Conservation (phyloP, 495 filamentous ascomycete species). For the Xylaria intraflava region DNA sequence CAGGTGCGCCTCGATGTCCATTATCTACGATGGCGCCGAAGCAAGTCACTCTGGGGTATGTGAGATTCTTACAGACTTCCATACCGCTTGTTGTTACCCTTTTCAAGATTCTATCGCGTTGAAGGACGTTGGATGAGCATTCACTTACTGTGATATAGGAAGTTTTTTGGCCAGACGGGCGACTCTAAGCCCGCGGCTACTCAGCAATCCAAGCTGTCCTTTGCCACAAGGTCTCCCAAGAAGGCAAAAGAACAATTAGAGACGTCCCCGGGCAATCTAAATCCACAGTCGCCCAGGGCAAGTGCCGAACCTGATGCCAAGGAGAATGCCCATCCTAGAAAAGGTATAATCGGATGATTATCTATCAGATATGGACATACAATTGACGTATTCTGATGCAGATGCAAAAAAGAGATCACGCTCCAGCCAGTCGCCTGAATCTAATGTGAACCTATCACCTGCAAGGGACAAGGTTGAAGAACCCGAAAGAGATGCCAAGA, state of each 20-base stretch:
- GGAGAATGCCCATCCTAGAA: constrained; percentile 24
- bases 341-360: constrained; percentile 20
- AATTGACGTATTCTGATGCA: constrained; percentile 7
- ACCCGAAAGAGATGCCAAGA: constrained; percentile 29
- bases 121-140: background rate
- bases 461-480: constrained; percentile 22
- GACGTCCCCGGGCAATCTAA: constrained; percentile 9
- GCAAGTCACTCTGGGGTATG: constrained; percentile 92
- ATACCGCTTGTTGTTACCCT: constrained; percentile 61
- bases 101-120: background rate
- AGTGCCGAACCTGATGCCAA: constrained; percentile 24
- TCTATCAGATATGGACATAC: background rate
- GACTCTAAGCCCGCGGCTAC: constrained; percentile 48
- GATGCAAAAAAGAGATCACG: constrained; percentile 42
- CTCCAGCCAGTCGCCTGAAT: constrained; percentile 12
- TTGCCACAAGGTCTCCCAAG: constrained; percentile 47
- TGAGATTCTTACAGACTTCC: constrained; percentile 69
- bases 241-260: constrained; percentile 30
- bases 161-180: constrained; percentile 60
- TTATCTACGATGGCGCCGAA: constrained; percentile 51
- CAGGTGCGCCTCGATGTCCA: constrained; percentile 15
- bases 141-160: constrained; percentile 39
- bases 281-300: constrained; percentile 12
- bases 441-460: constrained; percentile 15
- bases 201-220: constrained; percentile 70